Evolutionary conservation across 371 early-diverging fungal genomes (phyloP).

Genomic region (Lichtheimia ornata): DNA sequence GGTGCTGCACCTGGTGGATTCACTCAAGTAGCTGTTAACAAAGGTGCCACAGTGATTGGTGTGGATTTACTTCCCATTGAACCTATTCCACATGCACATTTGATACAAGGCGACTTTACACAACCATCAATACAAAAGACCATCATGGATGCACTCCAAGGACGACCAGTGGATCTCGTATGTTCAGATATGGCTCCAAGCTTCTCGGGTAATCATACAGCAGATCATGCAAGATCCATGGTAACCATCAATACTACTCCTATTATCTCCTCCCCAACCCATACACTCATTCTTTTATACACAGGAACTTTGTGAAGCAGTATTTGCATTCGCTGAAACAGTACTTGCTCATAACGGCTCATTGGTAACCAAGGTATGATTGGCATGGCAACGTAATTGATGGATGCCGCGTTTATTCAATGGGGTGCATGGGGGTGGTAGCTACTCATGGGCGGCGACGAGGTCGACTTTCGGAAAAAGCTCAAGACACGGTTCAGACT

Average conservation of each 20-base stretch:
- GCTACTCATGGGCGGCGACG: constrained; percentile 71
- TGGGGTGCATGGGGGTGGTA: constrained; percentile 6
- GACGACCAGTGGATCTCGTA: constrained; percentile 56
- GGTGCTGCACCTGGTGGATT: constrained; percentile 95
- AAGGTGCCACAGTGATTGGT: constrained; percentile 53
- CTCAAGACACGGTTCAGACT: constrained; percentile 46
- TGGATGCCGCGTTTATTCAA: no score
- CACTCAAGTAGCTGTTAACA: constrained; percentile 80
- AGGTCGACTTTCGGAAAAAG: constrained; percentile 46
- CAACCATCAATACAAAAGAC: constrained; percentile 30
- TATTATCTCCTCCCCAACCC: background rate
- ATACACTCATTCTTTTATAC: background rate
- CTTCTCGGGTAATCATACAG: constrained; percentile 63
- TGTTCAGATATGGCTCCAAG: constrained; percentile 84
- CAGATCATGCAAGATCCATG: constrained; percentile 56
- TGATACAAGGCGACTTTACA: constrained; percentile 72
- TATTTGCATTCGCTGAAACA: constrained; percentile 61
- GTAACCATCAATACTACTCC: constrained; percentile 24
- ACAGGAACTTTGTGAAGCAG: constrained; percentile 71
- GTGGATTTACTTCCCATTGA: constrained; percentile 77
- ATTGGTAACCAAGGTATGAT: constrained; percentile 72
- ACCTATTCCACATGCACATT: constrained; percentile 62
- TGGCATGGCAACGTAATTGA: no score
- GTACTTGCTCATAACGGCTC: constrained; percentile 62
- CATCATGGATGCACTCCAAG: constrained; percentile 39